A percentile compares a stretch with the other conserved stretches of the same genome.
Conservation (phyloP, 179 eudicot species). For the Vitellaria paradoxa region DNA sequence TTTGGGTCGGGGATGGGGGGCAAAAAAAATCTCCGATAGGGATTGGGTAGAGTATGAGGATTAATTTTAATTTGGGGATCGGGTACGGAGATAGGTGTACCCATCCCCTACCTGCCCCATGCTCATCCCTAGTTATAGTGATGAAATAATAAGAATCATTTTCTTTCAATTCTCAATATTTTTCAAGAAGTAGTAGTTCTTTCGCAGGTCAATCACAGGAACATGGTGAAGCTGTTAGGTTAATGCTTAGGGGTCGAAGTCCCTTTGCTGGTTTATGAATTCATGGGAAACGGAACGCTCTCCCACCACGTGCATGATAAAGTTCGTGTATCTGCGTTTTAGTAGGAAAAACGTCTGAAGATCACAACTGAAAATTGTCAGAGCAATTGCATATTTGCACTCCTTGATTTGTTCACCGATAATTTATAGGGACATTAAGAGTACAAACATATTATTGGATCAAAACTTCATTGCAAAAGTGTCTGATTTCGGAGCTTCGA, state of each 20-base stretch:
- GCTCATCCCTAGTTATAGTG: too few species aligned
- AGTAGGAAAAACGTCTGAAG: background rate
- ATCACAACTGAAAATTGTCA: background rate
- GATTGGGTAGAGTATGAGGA: too few species aligned
- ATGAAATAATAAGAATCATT: too few species aligned
- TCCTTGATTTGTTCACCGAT: background rate
- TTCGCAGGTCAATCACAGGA: background rate
- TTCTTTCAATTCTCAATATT: too few species aligned
- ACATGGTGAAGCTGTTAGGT: conserved; percentile 4
- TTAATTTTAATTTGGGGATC: too few species aligned
- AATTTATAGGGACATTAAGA: background rate
- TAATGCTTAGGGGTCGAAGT: background rate
- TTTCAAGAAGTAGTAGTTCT: background rate
- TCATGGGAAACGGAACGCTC: background rate
- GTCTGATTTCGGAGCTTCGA: background rate
- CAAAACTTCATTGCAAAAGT: background rate
- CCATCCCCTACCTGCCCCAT: too few species aligned
- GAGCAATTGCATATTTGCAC: background rate
- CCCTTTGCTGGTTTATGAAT: conserved; percentile 3
- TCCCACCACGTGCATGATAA: background rate
- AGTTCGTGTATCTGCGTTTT: background rate
- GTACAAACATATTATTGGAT: background rate
- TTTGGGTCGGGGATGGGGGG: too few species aligned
- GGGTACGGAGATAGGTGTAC: too few species aligned
- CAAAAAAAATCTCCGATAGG: too few species aligned